Conservation (phyloP, 768 basidiomycete species). For the Russula vinacea region DNA sequence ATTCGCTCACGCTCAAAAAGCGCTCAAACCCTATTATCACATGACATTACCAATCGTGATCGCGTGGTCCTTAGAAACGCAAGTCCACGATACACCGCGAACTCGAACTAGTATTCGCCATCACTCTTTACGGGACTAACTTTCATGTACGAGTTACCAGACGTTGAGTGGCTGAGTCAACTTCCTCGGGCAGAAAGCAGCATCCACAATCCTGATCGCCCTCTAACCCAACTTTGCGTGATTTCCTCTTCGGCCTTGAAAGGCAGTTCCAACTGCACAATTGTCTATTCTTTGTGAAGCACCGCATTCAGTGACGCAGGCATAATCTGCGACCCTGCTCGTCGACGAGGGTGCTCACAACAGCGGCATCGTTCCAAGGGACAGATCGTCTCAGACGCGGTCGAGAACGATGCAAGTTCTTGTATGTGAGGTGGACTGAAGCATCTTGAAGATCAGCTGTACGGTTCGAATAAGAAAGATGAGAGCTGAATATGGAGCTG, state of each 20-base stretch:
- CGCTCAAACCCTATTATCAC: too few relatives aligned
- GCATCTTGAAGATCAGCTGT: slow-evolving; percentile 16
- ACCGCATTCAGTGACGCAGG: slow-evolving; percentile 12
- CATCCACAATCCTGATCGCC: slow-evolving; percentile 16
- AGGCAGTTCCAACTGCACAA: slow-evolving; percentile 3
- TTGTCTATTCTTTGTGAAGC: neutral
- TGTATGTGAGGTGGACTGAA: slow-evolving; percentile 18
- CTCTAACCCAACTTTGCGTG: slow-evolving; percentile 12
- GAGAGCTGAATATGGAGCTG: slow-evolving; percentile 16
- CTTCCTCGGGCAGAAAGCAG: slow-evolving; percentile 18
- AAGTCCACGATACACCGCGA: too few relatives aligned
- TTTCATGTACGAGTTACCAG: too few relatives aligned
- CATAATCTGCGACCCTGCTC: slow-evolving; percentile 1
- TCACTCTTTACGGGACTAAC: neutral
- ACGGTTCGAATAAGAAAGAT: slow-evolving; percentile 22
- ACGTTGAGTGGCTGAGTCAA: too few relatives aligned
- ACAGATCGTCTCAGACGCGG: neutral
- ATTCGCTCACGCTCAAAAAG: too few relatives aligned
- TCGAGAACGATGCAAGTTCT: slow-evolving; percentile 19
- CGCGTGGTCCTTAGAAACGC: too few relatives aligned
- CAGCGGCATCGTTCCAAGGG: slow-evolving; percentile 5
- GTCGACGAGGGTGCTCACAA: neutral
- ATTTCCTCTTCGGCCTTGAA: slow-evolving; percentile 15
- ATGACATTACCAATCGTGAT: too few relatives aligned
- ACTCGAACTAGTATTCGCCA: too few relatives aligned